Base-by-base conservation (phyloP, 371 early-diverging fungal species). In the Mortierella sp. region DNA sequence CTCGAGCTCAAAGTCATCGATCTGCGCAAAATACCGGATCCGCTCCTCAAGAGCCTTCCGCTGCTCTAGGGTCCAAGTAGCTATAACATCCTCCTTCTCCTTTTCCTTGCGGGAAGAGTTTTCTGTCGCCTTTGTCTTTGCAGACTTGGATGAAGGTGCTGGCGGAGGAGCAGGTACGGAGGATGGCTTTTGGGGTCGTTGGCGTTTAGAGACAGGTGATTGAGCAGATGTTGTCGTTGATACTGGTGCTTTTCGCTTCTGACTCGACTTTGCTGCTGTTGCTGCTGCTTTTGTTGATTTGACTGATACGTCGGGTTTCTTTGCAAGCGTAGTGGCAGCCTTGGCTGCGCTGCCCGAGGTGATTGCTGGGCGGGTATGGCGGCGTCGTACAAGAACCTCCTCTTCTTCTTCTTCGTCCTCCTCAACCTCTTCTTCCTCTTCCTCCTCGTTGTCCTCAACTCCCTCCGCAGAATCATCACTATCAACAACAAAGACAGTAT, bases 1-100 rank as follows among this genome's bases (percentile, higher is more conserved):
- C 2, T 85, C 86, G 50, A 85, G 71, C 70, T 85, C 79, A 69
- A 81, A 85, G 51, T 78, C 77, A 70, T 85, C 86, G 21, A 85
- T 37, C 54, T 85, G 79, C 26, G 76, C 51, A 53, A 85, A 85
- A 53, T 78, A 85, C 9, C 61, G 67, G 46, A 79, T 81, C 46
- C 81, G 77, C 57, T 85, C 79, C 70, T 78, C 24, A 2, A 75
- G 84, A 13, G 78, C 78, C 46, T 26, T 69, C 48, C n/a, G 44
- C 48, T 84, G 84, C 6, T 71, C 28, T n/a, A 48, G 24, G 0
- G 75, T 72, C 84, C 84, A 84, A 9, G 73, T 75, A 69, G 50
- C 50, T 3, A 74, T 77, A 55, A 9, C 26, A 28, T 80, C 81
- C 46, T 77, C 74, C 24, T 51, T n/a, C n/a, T n/a, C n/a, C 48